Base-by-base conservation (phyloP, 768 basidiomycete species). In the Serpula lacrymans region DNA sequence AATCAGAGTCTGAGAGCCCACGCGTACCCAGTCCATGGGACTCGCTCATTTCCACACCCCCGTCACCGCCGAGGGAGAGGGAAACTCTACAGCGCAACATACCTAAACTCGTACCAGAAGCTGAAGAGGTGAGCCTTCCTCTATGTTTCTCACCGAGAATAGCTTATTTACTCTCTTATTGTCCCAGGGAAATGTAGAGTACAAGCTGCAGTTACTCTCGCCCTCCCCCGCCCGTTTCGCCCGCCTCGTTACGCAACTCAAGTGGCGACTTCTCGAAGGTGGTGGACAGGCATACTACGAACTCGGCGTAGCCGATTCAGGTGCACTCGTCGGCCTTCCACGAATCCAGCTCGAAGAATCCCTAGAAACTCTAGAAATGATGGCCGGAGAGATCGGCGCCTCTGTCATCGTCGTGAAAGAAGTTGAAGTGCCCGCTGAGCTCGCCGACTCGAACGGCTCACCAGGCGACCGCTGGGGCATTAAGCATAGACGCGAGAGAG, bases 341-440 rank as follows among this genome's bases (percentile, higher is more conserved):
- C 69, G 77, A 46, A 60, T 63, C 3, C 85, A 94, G 58, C 78
- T 98, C 48, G 85, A 88, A 43, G 75, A 76, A 50, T 90, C 86
- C 3, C 65, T 98, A 27, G 81, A 83, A 52, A 95, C 93, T 0
- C 77, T 98, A 11, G 88, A 88, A 58, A 81, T 80, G 70, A 98
- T 98, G 94, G 92, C 93, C 0, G 81, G 84, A 18, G 92, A 95
- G 56, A 85, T 97, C 28, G 92, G 91, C 1, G 94, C 90, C 0
- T 88, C 88, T 18, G 90, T 96, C 41, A 81, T 93, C 34, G 80
- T 96, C 21, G 84, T 93, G 12, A 90, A 89, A 64, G 89, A 93
- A 56, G 80, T 95, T 21, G 84, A 87, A 51, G 80, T 92, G 1
- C 82, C 83, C 1, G 73, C 71, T 0, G 70, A 66, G 9, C 64